Percentiles rank a stretch among this genome's conserved stretches.
These are phyloP conservation scores for Xylogone sp. DNA, from an alignment of 2,329 filamentous ascomycete species.

Conservation along the genomic window DNA sequence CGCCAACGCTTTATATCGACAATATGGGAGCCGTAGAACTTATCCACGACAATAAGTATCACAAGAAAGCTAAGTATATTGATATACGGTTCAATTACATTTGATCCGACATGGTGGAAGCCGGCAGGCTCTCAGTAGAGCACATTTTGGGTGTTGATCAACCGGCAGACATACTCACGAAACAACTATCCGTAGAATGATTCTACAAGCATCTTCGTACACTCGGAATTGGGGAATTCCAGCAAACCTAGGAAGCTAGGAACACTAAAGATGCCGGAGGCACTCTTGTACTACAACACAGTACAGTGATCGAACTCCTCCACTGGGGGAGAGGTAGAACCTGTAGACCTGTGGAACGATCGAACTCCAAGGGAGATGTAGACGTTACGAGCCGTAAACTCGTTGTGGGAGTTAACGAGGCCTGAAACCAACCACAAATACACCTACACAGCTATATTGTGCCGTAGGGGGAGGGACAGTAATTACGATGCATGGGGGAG, in stretches of 20 bases:
- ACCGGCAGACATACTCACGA: constrained; percentile 1
- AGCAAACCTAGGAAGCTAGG: background rate
- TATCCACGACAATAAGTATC: background rate
- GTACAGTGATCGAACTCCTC: background rate
- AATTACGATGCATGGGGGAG: background rate
- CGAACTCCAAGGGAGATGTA: background rate
- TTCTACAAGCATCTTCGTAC: background rate
- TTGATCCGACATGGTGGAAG: background rate
- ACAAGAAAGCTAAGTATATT: constrained; percentile 1
- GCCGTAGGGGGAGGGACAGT: background rate
- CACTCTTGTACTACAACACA: background rate
- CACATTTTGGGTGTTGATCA: background rate
- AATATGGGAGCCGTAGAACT: background rate
- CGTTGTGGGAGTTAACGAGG: background rate
- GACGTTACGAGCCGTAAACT: background rate
- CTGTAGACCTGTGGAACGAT: background rate
- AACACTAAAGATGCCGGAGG: background rate
- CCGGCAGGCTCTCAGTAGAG: background rate
- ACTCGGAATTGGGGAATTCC: background rate
- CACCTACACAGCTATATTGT: background rate
- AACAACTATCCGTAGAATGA: background rate
- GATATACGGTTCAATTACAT: constrained; percentile 2
- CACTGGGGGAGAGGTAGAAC: background rate
- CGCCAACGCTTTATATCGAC: background rate
- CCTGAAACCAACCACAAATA: background rate